Evolutionary conservation across 495 filamentous ascomycete genomes (phyloP).

Genomic region (Aspergillus bridgeri): DNA sequence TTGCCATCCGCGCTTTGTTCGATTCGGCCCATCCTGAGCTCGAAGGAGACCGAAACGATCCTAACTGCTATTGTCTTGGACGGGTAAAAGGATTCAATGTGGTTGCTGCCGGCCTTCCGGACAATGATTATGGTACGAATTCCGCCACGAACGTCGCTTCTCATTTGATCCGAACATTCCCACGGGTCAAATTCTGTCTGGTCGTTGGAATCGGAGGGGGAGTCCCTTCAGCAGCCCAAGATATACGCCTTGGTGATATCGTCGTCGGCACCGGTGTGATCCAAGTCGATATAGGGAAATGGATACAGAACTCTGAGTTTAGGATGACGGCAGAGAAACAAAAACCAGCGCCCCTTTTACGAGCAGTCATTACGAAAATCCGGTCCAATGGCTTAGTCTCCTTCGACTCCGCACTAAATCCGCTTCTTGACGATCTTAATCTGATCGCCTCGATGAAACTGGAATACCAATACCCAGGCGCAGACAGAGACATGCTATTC

Average conservation of each 20-base stretch:
- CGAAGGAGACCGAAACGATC: no score
- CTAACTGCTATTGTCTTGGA: no score
- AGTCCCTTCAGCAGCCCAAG: constrained; percentile 14
- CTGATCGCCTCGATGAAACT: not conserved
- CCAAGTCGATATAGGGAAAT: constrained; percentile 1
- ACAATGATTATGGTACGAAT: not conserved
- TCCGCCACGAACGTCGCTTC: constrained; percentile 9
- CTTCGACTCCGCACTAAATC: constrained; percentile 8
- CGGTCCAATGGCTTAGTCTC: constrained; percentile 10
- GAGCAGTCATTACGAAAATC: constrained; percentile 22
- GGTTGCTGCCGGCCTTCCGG: not conserved
- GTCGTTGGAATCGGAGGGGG: constrained; percentile 44
- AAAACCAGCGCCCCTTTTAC: constrained; percentile 17
- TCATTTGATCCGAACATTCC: constrained; percentile 6
- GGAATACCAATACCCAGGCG: constrained; percentile 3
- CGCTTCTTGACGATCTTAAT: not conserved
- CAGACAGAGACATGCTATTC: not conserved
- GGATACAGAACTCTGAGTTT: no score
- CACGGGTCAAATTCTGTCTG: constrained; percentile 5
- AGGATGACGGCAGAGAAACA: not conserved
- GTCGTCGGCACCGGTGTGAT: constrained; percentile 12
- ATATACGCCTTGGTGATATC: constrained; percentile 31
- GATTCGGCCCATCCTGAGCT: no score
- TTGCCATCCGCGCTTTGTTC: no score
- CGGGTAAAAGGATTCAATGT: no score